Base-by-base conservation (phyloP, 2,329 filamentous ascomycete species). In the Colletotrichum sp. region DNA sequence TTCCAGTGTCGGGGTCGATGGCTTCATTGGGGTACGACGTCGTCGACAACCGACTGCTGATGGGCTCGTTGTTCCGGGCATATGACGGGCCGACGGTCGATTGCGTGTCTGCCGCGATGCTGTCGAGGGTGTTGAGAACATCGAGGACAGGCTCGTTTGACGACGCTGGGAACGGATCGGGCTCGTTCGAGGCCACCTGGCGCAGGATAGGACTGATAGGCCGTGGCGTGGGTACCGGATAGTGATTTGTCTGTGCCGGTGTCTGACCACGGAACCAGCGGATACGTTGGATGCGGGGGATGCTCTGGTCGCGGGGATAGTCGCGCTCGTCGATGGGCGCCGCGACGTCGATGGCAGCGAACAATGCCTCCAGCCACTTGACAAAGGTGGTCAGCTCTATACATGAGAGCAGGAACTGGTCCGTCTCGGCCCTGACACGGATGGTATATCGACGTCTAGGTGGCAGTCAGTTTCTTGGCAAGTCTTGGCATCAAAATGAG, bases 281-380 rank as follows among this genome's bases (percentile, higher is more conserved):
- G 76, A 90, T 86, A 36, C 89, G 84, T 78, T 90, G 89, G 57
- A 89, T 85, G n/a, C 90, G 86, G 12, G 92, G 91, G 67, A 93
- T 89, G 44, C 90, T 92, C 83, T 92, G 90, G 79, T 93, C 92
- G 57, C 89, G 86, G 4, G 92, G 91, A 68, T 92, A 90, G 59
- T 91, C 89, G 63, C 94, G 91, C 78, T 95, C 94, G 79, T 96
- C 94, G 52, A 95, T 89, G 2, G 93, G 91, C 1, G 90, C 87
- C 15, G 93, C 91, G 24, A 96, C 90, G 80, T 95, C 93, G 75
- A 96, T 94, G 63, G 92, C 93, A n/a, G 93, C 92, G 80, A 93
- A 94, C 12, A 95, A 85, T 4, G 88, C 87, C 80, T 95, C 92
- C 3, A 95, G 85, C 92, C 94, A 94, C 66, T 89, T 89, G 76